Evolutionary conservation across 1,139 yeast genomes (phyloP).

Genomic region (Yamadazyma buinensis): DNA sequence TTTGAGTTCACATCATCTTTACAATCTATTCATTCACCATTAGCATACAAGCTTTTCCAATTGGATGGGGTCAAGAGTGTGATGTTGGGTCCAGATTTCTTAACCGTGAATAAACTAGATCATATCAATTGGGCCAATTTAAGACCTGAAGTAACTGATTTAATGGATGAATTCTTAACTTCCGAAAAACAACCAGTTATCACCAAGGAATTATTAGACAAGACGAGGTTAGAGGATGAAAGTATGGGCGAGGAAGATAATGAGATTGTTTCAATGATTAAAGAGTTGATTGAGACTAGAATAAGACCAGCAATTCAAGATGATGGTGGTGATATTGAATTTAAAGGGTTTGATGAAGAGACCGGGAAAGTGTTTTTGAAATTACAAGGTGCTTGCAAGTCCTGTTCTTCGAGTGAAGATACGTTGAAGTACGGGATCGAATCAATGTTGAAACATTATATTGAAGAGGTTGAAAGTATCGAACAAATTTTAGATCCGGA

Average conservation of each 20-base stretch:
- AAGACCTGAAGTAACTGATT: conserved; percentile 42
- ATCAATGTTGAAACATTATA: conserved; percentile 78
- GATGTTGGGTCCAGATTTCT: conserved; percentile 71
- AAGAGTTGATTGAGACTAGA: conserved; percentile 57
- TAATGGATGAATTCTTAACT: conserved; percentile 37
- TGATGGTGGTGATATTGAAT: conserved; percentile 81
- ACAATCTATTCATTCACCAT: conserved; percentile 72
- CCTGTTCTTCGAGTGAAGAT: conserved; percentile 73
- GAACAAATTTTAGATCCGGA: conserved; percentile 57
- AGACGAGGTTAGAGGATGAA: conserved; percentile 28
- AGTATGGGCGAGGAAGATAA: conserved; percentile 39
- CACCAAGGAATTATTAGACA: conserved; percentile 43
- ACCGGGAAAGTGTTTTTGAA: conserved; percentile 70
- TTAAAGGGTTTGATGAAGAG: conserved; percentile 63
- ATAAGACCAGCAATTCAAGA: conserved; percentile 69
- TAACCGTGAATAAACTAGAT: conserved; percentile 46
- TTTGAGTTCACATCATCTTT: conserved; percentile 68
- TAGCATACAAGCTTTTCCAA: conserved; percentile 75
- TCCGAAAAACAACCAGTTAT: conserved; percentile 44
- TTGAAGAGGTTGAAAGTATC: conserved; percentile 77
- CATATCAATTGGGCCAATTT: conserved; percentile 45
- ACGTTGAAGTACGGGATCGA: conserved; percentile 81
- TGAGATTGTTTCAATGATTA: conserved; percentile 54
- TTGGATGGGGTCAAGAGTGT: conserved; percentile 83
- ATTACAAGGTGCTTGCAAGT: conserved; percentile 78